A percentile compares a stretch with the other conserved stretches of the same genome.
phyloP scores from a whole-genome alignment of 2,329 filamentous ascomycete genomes.

The Plenodomus lindquistii region DNA sequence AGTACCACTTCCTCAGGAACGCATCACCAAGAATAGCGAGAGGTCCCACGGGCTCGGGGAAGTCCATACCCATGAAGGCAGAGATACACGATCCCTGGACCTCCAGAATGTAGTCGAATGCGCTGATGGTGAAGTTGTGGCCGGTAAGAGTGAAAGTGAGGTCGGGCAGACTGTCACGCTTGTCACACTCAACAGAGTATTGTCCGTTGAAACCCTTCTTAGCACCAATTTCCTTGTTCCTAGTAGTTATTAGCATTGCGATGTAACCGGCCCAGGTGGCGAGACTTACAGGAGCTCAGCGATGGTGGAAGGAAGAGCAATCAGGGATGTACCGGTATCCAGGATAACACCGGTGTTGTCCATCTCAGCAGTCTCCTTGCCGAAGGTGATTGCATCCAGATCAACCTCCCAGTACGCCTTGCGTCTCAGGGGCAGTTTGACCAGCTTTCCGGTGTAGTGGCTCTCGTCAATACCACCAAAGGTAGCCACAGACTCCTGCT shows the following conservation, averaged over 20 bases:
- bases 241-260: conserved; percentile 30
- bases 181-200: conserved; percentile 89
- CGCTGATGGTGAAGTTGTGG: conserved; percentile 86
- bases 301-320: conserved; percentile 86
- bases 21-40: conserved; percentile 92
- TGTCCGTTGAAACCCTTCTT: conserved; percentile 98
- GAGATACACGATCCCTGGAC: conserved; percentile 95
- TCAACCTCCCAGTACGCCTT: conserved; percentile 99
- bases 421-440: conserved; percentile 90
- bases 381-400: conserved; percentile 87
- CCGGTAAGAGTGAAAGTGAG: conserved; percentile 88
- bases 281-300: conserved; percentile 78
- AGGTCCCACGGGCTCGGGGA: conserved; percentile 81
- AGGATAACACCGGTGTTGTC: conserved; percentile 96
- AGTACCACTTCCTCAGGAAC: conserved; percentile 84
- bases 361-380: conserved; percentile 81
- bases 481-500: conserved; percentile 78
- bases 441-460: conserved; percentile 84
- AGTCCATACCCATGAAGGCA: conserved; percentile 92
- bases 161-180: conserved; percentile 82
- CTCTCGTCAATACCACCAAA: conserved; percentile 87
- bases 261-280: neutral
- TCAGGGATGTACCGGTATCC: conserved; percentile 97
- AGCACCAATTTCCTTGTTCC: conserved; percentile 93
- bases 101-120: conserved; percentile 95